Base-by-base conservation (phyloP, 345 rosid species). In the Abelmoschus esculentus region DNA sequence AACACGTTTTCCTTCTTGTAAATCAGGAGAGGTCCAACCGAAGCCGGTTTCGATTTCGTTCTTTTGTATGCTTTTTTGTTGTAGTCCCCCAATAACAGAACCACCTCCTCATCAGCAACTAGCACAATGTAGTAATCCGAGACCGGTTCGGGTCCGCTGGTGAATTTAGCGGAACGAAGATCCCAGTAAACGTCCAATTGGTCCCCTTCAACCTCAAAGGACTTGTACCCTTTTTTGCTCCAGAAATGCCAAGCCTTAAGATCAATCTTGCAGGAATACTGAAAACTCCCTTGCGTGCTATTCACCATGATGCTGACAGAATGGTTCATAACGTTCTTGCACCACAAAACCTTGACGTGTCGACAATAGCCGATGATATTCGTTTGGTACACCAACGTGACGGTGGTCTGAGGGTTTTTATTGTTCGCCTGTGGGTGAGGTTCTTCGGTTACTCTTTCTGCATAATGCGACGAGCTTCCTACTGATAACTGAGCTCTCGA, bases 101-200 rank as follows among this genome's bases (percentile, higher is more conserved):
- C 96, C 46, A 95, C 92, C 79, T 95, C 99, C 58, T 90, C 96
- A 7, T 92, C 89, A 3, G 91, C 86, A 65, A 95, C 92, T 52
- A 92, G n/a, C 11, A 90, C 98, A 0, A 95, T 93, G 7, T 87
- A 95, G 61, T 84, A 95, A 9, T 92, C 98, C 0, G 89, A 70
- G 8, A 71, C 55, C 0, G 99, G 98, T 79, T 95, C 96, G 0
- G 99, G 96, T 70, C 96, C 82, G 3, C 88, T 85, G 0, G 83
- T 52, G 58, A 90, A 73, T 71, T 90, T 95, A 4, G 98, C 99
- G 0, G 97, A 83, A 15, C 88, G 84, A 40, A 89, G 82, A 75
- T 89, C 91, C 91, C 95, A 86, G n/a, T 80, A 77, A 40, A 89
- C 77, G 31, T 89, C 86, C 4, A 86, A 79, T 36, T 74, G 83